A percentile compares a stretch with the other conserved stretches of the same genome.
Evolutionary conservation across 805 yeast genomes (phyloP).

Genomic region (Candida yuanshanica): DNA sequence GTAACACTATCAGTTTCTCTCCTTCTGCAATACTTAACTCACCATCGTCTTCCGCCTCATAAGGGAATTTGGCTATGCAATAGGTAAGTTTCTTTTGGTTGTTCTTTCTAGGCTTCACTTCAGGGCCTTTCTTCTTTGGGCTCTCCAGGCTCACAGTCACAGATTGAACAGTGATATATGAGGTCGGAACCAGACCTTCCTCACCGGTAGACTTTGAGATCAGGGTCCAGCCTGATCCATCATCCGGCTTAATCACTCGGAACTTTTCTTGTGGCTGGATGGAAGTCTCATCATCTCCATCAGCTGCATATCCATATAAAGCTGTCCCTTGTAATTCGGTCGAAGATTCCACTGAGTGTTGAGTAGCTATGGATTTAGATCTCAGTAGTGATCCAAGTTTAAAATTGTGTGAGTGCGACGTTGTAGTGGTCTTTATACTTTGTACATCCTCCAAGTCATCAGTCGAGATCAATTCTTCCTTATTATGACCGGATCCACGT

Average conservation of each 20-base stretch:
- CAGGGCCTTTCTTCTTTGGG: constrained; percentile 17
- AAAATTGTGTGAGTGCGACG: constrained; percentile 9
- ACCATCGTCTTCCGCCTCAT: constrained; percentile 50
- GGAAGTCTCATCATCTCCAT: constrained; percentile 71
- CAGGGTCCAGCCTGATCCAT: constrained; percentile 86
- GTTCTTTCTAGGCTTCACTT: constrained; percentile 17
- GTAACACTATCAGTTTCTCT: constrained; percentile 62
- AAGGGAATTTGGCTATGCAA: constrained; percentile 21
- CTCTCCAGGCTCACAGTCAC: constrained; percentile 7
- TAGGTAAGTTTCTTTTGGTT: constrained; percentile 12
- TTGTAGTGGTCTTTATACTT: constrained; percentile 16
- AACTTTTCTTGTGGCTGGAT: constrained; percentile 57
- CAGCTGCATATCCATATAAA: constrained; percentile 36
- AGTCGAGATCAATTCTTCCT: constrained; percentile 4
- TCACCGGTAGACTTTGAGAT: constrained; percentile 43
- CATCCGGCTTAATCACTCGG: constrained; percentile 59
- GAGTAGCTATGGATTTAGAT: constrained; percentile 7
- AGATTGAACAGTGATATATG: constrained; percentile 53
- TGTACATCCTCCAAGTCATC: constrained; percentile 18
- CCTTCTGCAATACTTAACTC: constrained; percentile 72
- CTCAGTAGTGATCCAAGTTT: constrained; percentile 19
- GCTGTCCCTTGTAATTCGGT: constrained; percentile 37
- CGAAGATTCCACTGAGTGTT: constrained; percentile 16
- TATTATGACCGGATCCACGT: constrained; percentile 8
- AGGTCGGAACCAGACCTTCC: constrained; percentile 80